phyloP scores from a whole-genome alignment of 2,329 filamentous ascomycete genomes.

The Pseudocercospora crystallina region DNA sequence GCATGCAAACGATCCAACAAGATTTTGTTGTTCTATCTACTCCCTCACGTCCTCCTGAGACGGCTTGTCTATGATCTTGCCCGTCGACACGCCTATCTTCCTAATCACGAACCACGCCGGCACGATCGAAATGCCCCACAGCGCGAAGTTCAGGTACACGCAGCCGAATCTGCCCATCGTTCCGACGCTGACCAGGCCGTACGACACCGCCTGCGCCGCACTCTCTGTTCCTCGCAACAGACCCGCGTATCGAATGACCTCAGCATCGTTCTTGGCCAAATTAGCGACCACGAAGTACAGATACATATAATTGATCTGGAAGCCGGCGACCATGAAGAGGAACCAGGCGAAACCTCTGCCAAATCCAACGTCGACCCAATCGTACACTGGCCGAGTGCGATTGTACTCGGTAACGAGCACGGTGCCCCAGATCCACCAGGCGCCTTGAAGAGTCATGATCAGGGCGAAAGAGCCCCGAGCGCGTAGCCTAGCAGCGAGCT shows the following conservation, averaged over 20 bases:
- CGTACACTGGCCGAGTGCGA: constrained; percentile 58
- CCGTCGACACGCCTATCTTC: constrained; percentile 48
- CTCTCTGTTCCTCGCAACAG: constrained; percentile 70
- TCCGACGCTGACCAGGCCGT: constrained; percentile 62
- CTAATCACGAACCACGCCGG: constrained; percentile 68
- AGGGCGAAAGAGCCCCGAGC: constrained; percentile 56
- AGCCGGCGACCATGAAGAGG: constrained; percentile 64
- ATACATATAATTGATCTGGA: constrained; percentile 73
- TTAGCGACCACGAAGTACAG: constrained; percentile 67
- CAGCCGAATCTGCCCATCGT: constrained; percentile 65
- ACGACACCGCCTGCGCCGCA: constrained; percentile 71
- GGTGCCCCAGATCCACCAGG: constrained; percentile 72
- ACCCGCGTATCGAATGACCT: constrained; percentile 68
- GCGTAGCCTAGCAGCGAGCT: constrained; percentile 55
- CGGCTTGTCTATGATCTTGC: constrained; percentile 14
- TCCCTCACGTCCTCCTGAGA: too few species aligned
- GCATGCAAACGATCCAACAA: too few species aligned
- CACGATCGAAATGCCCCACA: constrained; percentile 64
- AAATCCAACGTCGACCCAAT: constrained; percentile 66
- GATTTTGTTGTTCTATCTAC: too few species aligned
- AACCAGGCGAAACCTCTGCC: constrained; percentile 67
- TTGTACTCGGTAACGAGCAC: constrained; percentile 63
- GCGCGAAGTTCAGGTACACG: constrained; percentile 68
- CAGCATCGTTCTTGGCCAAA: constrained; percentile 59
- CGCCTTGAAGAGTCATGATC: constrained; percentile 61